Conservation (phyloP, 1,284 basidiomycete genomes). For the Moesziomyces antarcticus region DNA sequence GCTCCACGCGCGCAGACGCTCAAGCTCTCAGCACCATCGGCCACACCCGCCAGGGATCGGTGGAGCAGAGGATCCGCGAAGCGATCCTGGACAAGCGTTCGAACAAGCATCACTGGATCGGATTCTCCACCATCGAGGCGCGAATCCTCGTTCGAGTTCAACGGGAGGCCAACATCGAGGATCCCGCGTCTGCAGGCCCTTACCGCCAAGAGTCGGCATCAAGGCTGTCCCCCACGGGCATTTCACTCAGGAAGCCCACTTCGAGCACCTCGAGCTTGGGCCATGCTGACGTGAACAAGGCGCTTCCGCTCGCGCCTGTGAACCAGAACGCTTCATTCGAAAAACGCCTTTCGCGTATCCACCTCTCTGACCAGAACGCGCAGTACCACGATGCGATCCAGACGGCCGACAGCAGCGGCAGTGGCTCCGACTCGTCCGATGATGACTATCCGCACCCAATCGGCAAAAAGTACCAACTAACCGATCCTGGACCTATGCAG, state of each 20-base stretch:
- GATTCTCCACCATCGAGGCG: slow-evolving; percentile 39
- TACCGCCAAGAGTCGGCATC: neutral
- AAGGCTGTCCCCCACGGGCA: slow-evolving; percentile 9
- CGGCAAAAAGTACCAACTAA: slow-evolving; percentile 23
- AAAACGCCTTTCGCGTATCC: slow-evolving; percentile 24
- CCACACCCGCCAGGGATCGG: slow-evolving; percentile 25
- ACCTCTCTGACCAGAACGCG: slow-evolving; percentile 25
- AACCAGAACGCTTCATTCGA: slow-evolving; percentile 38
- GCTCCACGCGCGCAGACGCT: slow-evolving; percentile 1
- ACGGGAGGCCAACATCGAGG: slow-evolving; percentile 10
- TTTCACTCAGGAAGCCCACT: slow-evolving; percentile 12
- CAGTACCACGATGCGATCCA: slow-evolving; percentile 34
- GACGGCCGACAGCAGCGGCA: slow-evolving; percentile 29
- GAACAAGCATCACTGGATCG: slow-evolving; percentile 49
- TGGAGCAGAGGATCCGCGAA: slow-evolving; percentile 36
- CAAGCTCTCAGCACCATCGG: slow-evolving; percentile 2
- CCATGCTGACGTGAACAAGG: slow-evolving; percentile 19
- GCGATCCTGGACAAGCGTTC: slow-evolving; percentile 25
- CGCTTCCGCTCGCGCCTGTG: slow-evolving; percentile 25
- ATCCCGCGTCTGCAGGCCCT: too few species aligned
- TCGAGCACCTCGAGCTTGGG: neutral
- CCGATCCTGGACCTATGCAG: slow-evolving; percentile 25
- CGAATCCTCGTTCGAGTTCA: slow-evolving; percentile 35
- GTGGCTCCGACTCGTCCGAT: slow-evolving; percentile 8
- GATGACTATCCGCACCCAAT: slow-evolving; percentile 8